Evolutionary conservation across 208 protist species (phyloP).

Genomic region (Leishmania major): DNA sequence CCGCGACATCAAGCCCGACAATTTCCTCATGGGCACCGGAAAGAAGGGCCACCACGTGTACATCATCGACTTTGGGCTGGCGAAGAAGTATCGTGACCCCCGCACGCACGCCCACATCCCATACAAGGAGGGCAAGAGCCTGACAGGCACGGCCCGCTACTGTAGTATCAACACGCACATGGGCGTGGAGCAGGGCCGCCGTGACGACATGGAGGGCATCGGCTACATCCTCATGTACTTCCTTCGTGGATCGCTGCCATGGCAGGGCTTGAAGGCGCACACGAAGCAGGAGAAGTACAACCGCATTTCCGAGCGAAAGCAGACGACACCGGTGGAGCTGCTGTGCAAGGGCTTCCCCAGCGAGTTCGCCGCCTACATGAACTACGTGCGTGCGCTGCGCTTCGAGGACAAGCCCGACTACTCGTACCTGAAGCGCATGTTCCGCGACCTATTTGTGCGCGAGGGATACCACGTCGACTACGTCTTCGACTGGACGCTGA

Average conservation of each 20-base stretch:
- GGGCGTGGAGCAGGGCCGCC: slow-evolving; percentile 96
- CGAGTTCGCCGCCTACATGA: slow-evolving; percentile 98
- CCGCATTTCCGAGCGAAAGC: slow-evolving; percentile 98
- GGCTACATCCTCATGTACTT: slow-evolving; percentile 99
- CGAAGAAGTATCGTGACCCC: slow-evolving; percentile 99
- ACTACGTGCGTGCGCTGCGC: slow-evolving; percentile 95
- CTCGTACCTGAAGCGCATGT: slow-evolving; percentile 97
- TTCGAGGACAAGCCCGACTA: slow-evolving; percentile 99
- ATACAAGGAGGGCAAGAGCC: slow-evolving; percentile 98
- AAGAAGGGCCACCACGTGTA: slow-evolving; percentile 93
- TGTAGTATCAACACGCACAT: slow-evolving; percentile 99
- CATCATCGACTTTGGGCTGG: slow-evolving; percentile 99
- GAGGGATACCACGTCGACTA: slow-evolving; percentile 98
- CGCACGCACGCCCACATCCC: slow-evolving; percentile 99
- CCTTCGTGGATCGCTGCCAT: slow-evolving; percentile 97
- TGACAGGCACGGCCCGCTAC: slow-evolving; percentile 99
- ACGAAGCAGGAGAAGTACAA: slow-evolving; percentile 99
- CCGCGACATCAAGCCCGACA: slow-evolving; percentile 96
- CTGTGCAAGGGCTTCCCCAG: slow-evolving; percentile 94
- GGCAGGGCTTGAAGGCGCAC: slow-evolving; percentile 97
- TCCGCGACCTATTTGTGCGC: slow-evolving; percentile 98
- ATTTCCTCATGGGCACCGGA: slow-evolving; percentile 93
- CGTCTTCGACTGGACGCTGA: slow-evolving; percentile 98
- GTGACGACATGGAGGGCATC: slow-evolving; percentile 99
- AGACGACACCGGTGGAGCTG: slow-evolving; percentile 93